phyloP scores from a whole-genome alignment of 192 early-diverging fungal species.

The Backusella australiensis region DNA sequence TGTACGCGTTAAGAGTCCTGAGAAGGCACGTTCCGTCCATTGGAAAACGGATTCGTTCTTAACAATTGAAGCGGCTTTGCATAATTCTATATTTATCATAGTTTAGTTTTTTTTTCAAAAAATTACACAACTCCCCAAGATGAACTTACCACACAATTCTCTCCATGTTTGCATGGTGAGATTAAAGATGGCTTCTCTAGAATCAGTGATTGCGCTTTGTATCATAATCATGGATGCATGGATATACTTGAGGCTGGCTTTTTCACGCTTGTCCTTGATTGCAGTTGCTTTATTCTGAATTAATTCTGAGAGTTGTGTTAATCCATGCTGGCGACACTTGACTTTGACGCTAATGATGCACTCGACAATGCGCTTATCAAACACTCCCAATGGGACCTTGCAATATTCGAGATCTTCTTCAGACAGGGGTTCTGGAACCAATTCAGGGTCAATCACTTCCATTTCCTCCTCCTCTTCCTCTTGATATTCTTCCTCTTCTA shows the following conservation, averaged over 20 bases:
- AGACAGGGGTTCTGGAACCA: conserved; percentile 17
- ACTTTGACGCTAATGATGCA: conserved; percentile 26
- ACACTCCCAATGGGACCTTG: conserved; percentile 9
- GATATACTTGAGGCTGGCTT: neutral
- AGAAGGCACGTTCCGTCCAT: conserved; percentile 12
- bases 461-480: neutral
- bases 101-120: neutral
- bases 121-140: neutral
- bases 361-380: conserved; percentile 20
- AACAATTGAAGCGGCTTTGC: neutral
- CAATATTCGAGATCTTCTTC: conserved; percentile 25
- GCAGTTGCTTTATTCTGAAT: neutral
- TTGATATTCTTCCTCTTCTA: neutral
- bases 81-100: conserved; percentile 13
- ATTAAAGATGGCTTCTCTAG: conserved; percentile 22
- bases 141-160: conserved; percentile 17
- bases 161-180: conserved; percentile 20
- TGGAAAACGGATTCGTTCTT: neutral
- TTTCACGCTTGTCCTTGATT: neutral
- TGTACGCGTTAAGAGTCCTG: conserved; percentile 20
- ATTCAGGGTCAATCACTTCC: conserved; percentile 12
- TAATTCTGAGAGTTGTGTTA: conserved; percentile 3
- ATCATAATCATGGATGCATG: conserved; percentile 22
- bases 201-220: conserved; percentile 28
- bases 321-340: conserved; percentile 26